A percentile compares a stretch with the other conserved stretches of the same genome.
Conservation (phyloP, 2,329 filamentous ascomycete genomes). For the Botrytis aclada region DNA sequence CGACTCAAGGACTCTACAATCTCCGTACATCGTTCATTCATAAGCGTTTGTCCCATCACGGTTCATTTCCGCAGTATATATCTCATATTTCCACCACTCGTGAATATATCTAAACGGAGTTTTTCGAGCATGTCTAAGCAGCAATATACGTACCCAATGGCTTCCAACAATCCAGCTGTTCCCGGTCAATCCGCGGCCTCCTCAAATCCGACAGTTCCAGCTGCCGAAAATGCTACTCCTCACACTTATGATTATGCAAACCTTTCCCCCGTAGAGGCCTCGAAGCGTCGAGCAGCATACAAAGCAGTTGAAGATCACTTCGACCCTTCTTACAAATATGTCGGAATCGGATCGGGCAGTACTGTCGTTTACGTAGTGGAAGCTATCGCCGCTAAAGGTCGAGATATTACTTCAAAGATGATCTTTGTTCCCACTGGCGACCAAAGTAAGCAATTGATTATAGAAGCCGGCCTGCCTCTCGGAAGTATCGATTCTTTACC, state of each 20-base stretch:
- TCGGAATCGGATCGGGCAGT: slow-evolving; percentile 79
- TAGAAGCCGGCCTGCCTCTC: slow-evolving; percentile 71
- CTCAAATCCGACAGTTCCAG: slow-evolving; percentile 20
- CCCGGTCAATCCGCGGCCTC: slow-evolving; percentile 24
- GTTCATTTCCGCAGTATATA: background rate
- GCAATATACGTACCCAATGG: background rate
- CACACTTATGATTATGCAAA: slow-evolving; percentile 16
- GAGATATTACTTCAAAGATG: slow-evolving; percentile 58
- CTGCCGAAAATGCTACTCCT: slow-evolving; percentile 25
- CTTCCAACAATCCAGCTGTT: slow-evolving; percentile 17
- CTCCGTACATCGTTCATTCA: background rate
- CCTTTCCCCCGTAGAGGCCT: slow-evolving; percentile 57
- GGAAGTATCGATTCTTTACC: slow-evolving; percentile 46
- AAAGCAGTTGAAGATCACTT: slow-evolving; percentile 74
- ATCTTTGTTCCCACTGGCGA: slow-evolving; percentile 82
- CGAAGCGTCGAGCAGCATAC: slow-evolving; percentile 72
- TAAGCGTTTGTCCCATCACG: background rate
- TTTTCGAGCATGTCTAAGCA: background rate
- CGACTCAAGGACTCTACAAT: background rate
- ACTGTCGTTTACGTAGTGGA: slow-evolving; percentile 84
- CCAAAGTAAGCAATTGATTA: slow-evolving; percentile 83
- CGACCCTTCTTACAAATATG: slow-evolving; percentile 55
- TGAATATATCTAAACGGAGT: background rate
- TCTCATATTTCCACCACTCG: background rate
- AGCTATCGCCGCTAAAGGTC: slow-evolving; percentile 64